Base-by-base conservation (phyloP, 2,329 filamentous ascomycete genomes). In the Fusarium beomiforme region DNA sequence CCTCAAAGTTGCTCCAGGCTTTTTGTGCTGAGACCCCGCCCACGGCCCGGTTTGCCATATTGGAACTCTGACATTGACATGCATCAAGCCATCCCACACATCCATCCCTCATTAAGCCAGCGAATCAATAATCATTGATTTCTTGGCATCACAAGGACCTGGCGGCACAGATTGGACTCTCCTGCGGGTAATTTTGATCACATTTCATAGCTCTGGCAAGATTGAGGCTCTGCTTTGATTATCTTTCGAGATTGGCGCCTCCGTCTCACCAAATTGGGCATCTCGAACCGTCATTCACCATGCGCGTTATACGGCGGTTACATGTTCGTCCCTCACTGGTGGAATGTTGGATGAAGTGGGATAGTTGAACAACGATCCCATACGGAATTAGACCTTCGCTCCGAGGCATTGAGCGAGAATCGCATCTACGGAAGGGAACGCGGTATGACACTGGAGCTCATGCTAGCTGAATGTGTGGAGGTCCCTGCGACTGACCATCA, bases 1-100 rank as follows among this genome's bases (percentile, higher is more conserved):
- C 71, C 37, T 72, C 67, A 56, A 63, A 62, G 64, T 64, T 49
- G 46, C 53, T 61, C 29, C 44, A 64, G 67, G 43, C 43, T 58
- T 51, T 64, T 49, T 53, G 50, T 47, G 59, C 59, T 59, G 53
- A 53, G 56, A 50, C 74, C 70, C 74, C 66, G 64, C 75, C 70
- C 72, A 71, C 74, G 67, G 70, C 68, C 65, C 73, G 64, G 72
- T 67, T 66, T 60, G 41, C 69, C 61, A 60, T 37, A 44, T 67
- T 65, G 58, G 66, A 61, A 56, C 36, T 49, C 53, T 37, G 55
- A 63, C 59, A 64, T 37, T 63, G 34, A 54, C 60, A 64, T 75
- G 73, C 73, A 70, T 75, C 39, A 26, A 41, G 36, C 43, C 50
- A 65, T 54, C 59, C 64, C 63, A 64, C 70, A 50, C 49, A 59